Percentiles rank a stretch among this genome's conserved stretches.
phyloP scores from a whole-genome alignment of 139 green algal genomes.

The Chlorella sp. region DNA sequence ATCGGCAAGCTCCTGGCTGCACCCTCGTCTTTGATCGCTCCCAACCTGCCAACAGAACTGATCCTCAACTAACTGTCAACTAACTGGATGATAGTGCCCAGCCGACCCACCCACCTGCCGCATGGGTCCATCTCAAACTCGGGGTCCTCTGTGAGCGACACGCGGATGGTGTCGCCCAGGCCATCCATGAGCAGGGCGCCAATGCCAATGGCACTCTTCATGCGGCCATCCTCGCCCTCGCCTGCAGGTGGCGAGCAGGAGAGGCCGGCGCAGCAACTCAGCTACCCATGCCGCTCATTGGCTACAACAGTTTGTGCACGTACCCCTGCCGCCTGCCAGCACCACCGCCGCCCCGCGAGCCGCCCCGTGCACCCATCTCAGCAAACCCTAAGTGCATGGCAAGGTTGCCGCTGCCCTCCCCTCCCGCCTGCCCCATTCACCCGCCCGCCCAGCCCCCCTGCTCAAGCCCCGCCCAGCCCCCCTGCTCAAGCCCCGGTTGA shows the following conservation, averaged over 20 bases:
- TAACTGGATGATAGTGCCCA: no score
- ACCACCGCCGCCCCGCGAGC: not conserved
- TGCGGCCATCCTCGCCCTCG: slow-evolving; percentile 97
- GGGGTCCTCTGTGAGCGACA: slow-evolving; percentile 95
- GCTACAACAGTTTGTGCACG: not conserved
- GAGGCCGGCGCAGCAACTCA: not conserved
- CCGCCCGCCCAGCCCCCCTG: not conserved
- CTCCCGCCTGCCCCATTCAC: not conserved
- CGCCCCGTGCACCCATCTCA: not conserved
- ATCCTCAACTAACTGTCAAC: no score
- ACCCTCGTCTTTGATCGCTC: no score
- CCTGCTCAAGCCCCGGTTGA: not conserved
- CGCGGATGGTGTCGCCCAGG: slow-evolving; percentile 98
- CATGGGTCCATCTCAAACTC: slow-evolving; percentile 98
- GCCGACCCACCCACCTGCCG: slow-evolving; percentile 35
- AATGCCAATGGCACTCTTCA: slow-evolving; percentile 99
- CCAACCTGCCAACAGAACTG: no score
- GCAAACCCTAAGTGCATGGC: not conserved
- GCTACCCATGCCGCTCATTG: not conserved
- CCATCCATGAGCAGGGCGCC: slow-evolving; percentile 97
- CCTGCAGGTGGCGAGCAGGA: slow-evolving; percentile 54
- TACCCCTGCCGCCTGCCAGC: not conserved
- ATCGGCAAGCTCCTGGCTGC: no score
- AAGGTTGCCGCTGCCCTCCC: no score
- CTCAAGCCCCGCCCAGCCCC: not conserved